Base-by-base conservation (phyloP, 2,329 filamentous ascomycete genomes). In the Uncinocarpus reesii region DNA sequence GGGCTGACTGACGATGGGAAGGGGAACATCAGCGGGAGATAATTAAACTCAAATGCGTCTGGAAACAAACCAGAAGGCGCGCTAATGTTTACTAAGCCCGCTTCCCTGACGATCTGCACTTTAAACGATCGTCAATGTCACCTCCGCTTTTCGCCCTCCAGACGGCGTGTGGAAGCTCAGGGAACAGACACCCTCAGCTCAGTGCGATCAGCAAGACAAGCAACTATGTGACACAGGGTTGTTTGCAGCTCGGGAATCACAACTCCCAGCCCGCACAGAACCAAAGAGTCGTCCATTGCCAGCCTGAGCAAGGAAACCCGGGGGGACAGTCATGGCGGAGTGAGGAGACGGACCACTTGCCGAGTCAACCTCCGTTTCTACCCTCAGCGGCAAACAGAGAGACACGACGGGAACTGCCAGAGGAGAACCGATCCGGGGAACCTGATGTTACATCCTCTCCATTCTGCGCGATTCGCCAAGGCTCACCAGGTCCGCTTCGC, bases 371-470 rank as follows among this genome's bases (percentile, higher is more conserved):
- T 36, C 46, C 46, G 40, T 18, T 29, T 42, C 31, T 42, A 48
- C 11, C 45, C 45, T 24, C 28, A 28, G 5, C 13, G 35, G 24
- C 11, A 32, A 5, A 20, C 2, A 38, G 10, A 38, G n/a, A 20
- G 32, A 15, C 44, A 47, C 36, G 28, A 40, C 35, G 44, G 24
- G 6, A 18, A 34, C 28, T 47, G 45, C 36, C 26, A 24, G 36
- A 6, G 28, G 34, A 34, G 28, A 34, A 41, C 34, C 32, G 36
- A 38, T 38, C 31, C 35, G 29, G 29, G n/a, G 46, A 13, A 16
- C 38, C 20, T 47, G 32, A 48, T 43, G 46, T 48, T 48, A 48
- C 46, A 48, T 48, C 20, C 46, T 36, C 23, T 26, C 31, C 31
- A 26, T 37, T 21, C 26, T 23, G 32, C n/a, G 38, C 40, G 38